Conservation (phyloP, 1,284 basidiomycete species). For the Leccinum solheimii region DNA sequence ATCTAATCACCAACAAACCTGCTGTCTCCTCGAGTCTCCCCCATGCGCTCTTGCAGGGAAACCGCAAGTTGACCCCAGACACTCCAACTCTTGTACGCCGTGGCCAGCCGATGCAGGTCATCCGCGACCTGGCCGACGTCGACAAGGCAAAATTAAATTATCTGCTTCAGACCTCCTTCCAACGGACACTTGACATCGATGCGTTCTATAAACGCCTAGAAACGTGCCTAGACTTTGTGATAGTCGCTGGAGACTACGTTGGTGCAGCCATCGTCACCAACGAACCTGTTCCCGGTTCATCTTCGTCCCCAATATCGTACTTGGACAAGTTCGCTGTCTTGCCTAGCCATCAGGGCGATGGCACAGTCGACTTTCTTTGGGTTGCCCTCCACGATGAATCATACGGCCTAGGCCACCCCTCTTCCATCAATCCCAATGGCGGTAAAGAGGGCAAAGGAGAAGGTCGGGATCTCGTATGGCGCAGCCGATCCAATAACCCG, state of each 20-base stretch:
- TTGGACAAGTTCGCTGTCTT: constrained; percentile 99
- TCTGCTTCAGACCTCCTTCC: constrained; percentile 88
- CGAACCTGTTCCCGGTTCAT: constrained; percentile 52
- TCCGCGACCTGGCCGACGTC: constrained; percentile 65
- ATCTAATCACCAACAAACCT: constrained; percentile 98
- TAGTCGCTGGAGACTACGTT: constrained; percentile 94
- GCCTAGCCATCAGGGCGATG: constrained; percentile 94
- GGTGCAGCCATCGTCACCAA: constrained; percentile 95
- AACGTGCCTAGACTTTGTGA: constrained; percentile 84
- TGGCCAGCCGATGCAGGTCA: constrained; percentile 84
- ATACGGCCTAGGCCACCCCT: constrained; percentile 91
- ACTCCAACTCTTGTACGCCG: constrained; percentile 93
- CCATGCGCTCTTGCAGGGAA: constrained; percentile 85
- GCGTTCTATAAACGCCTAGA: constrained; percentile 82
- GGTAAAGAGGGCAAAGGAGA: constrained; percentile 86
- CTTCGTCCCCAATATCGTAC: constrained; percentile 71
- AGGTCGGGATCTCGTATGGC: constrained; percentile 96
- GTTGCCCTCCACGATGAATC: constrained; percentile 98
- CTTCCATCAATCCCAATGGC: constrained; percentile 94
- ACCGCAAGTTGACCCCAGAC: constrained; percentile 81
- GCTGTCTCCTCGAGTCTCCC: constrained; percentile 94
- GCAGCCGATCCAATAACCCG: constrained; percentile 89
- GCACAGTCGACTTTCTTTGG: constrained; percentile 99
- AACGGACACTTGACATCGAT: constrained; percentile 69
- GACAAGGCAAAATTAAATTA: constrained; percentile 76